Percentiles rank a stretch among this genome's conserved stretches.
These are phyloP conservation scores for Mycena citricolor DNA, from an alignment of 1,284 basidiomycete species.

Conservation along the genomic window DNA sequence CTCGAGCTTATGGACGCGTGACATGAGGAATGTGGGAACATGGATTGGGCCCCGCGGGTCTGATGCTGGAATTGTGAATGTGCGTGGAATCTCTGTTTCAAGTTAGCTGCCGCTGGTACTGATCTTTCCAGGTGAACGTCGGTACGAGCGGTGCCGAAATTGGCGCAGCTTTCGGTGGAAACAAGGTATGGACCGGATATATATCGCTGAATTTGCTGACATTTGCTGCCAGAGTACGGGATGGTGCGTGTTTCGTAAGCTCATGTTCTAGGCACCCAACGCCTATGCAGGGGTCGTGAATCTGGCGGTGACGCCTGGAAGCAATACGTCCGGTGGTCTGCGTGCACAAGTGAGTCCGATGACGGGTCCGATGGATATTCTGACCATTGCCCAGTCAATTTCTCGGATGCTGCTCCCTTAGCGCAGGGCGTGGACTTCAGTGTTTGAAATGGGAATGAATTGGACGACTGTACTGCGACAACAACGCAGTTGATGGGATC, in stretches of 20 bases:
- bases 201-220: not conserved
- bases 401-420: slow-evolving; percentile 82
- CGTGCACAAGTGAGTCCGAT: slow-evolving; percentile 65
- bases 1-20: slow-evolving; percentile 87
- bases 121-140: slow-evolving; percentile 70
- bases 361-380: not conserved
- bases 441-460: slow-evolving; percentile 30
- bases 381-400: slow-evolving; percentile 63
- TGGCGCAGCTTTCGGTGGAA: slow-evolving; percentile 84
- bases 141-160: slow-evolving; percentile 96
- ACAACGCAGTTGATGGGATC: slow-evolving; percentile 19
- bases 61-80: slow-evolving; percentile 87
- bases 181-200: slow-evolving; percentile 58
- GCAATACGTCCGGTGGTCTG: slow-evolving; percentile 86
- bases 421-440: slow-evolving; percentile 91
- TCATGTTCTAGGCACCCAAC: slow-evolving; percentile 8
- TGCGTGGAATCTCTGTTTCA: slow-evolving; percentile 32
- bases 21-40: slow-evolving; percentile 78
- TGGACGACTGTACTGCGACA: slow-evolving; percentile 6
- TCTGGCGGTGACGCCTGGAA: slow-evolving; percentile 97
- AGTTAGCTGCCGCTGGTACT: slow-evolving; percentile 9
- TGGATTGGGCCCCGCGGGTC: slow-evolving; percentile 91
- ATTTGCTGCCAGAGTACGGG: slow-evolving; percentile 64
- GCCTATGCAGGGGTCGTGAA: slow-evolving; percentile 80
- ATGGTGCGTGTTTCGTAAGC: slow-evolving; percentile 51